Evolutionary conservation across 805 yeast species (phyloP).

Genomic region (Crinitomyces ghanaensis): DNA sequence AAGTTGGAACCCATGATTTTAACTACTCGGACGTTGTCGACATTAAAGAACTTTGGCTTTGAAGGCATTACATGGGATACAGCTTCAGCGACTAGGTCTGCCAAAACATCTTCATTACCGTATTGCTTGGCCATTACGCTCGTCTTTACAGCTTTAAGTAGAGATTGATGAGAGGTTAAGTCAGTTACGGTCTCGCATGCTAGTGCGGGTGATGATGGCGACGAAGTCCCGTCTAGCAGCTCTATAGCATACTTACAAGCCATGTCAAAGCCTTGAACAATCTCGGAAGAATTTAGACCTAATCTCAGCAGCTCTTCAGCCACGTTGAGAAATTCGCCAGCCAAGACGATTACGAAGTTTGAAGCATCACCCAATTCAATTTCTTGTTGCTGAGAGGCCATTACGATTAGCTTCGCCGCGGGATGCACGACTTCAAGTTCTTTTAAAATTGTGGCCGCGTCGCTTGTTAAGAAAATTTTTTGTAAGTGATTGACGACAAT

Average conservation of each 20-base stretch:
- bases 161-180: conserved; percentile 40
- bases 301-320: conserved; percentile 75
- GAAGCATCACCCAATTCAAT: conserved; percentile 96
- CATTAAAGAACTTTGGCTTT: conserved; percentile 60
- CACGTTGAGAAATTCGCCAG: conserved; percentile 81
- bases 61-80: conserved; percentile 75
- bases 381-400: conserved; percentile 97
- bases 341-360: conserved; percentile 79
- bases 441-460: conserved; percentile 94
- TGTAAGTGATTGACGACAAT: conserved; percentile 83
- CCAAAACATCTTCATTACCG: conserved; percentile 70
- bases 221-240: conserved; percentile 38
- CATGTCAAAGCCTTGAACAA: conserved; percentile 81
- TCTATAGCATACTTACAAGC: conserved; percentile 69
- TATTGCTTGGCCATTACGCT: conserved; percentile 90
- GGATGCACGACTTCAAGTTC: conserved; percentile 95
- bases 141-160: conserved; percentile 66
- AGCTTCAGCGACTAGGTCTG: conserved; percentile 75
- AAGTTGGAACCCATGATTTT: conserved; percentile 91
- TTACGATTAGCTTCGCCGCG: conserved; percentile 87
- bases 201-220: conserved; percentile 21
- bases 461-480: conserved; percentile 82
- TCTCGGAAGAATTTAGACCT: conserved; percentile 87
- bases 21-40: conserved; percentile 89
- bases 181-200: conserved; percentile 48